Evolutionary conservation across 805 yeast species (phyloP).

Genomic region (Ogataea angusta): DNA sequence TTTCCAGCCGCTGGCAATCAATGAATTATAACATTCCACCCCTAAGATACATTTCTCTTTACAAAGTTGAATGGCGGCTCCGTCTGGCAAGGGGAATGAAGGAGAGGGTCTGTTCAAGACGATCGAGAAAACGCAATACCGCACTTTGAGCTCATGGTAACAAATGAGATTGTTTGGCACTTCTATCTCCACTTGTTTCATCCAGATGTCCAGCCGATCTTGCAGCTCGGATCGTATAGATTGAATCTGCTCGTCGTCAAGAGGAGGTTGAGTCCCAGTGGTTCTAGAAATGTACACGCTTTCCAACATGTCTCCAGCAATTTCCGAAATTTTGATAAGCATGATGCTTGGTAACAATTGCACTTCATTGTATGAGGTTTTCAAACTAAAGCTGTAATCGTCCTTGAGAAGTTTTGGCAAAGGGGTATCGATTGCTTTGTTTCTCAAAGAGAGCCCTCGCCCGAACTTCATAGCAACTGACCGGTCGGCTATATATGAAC

Average conservation of each 20-base stretch:
- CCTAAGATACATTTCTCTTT: slow-evolving; percentile 19
- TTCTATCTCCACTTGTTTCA: slow-evolving; percentile 18
- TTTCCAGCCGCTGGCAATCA: slow-evolving; percentile 17
- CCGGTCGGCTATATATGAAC: slow-evolving; percentile 24
- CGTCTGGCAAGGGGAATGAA: slow-evolving; percentile 21
- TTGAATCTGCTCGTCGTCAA: slow-evolving; percentile 18
- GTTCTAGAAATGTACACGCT: slow-evolving; percentile 26
- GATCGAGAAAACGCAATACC: slow-evolving; percentile 21
- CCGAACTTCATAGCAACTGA: slow-evolving; percentile 27
- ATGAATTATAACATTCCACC: slow-evolving; percentile 13
- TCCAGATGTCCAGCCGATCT: slow-evolving; percentile 17
- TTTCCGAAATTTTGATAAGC: slow-evolving; percentile 18
- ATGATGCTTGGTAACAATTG: slow-evolving; percentile 22
- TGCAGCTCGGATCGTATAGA: slow-evolving; percentile 13
- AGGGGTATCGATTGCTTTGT: slow-evolving; percentile 28
- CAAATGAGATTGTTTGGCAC: slow-evolving; percentile 15
- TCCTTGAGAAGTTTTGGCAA: slow-evolving; percentile 20
- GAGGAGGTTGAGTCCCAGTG: slow-evolving; percentile 17
- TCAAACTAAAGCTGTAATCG: slow-evolving; percentile 16
- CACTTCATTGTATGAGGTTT: slow-evolving; percentile 12
- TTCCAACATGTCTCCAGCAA: slow-evolving; percentile 25
- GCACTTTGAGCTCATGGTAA: slow-evolving; percentile 20
- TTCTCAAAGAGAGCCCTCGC: slow-evolving; percentile 25
- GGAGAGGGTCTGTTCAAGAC: slow-evolving; percentile 27
- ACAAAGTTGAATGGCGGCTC: slow-evolving; percentile 16